Base-by-base conservation (phyloP, 805 yeast genomes). In the Starmerella apis region DNA sequence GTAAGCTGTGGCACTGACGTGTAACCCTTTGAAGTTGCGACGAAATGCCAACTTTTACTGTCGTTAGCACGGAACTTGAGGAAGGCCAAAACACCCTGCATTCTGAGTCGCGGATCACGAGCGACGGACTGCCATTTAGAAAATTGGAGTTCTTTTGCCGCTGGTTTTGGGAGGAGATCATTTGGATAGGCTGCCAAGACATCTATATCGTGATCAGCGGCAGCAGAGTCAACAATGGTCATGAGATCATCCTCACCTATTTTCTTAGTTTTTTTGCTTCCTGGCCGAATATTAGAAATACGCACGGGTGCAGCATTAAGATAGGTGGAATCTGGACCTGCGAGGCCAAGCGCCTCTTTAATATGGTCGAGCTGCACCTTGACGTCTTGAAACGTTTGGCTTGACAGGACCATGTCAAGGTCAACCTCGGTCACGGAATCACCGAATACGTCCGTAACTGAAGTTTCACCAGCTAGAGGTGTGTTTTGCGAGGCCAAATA, bases 121-220 rank as follows among this genome's bases (percentile, higher is more conserved):
- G 90, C 81, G 13, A 86, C 86, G 3, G 96, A 95, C 56, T 84
- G 81, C 92, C 95, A 90, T 48, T 78, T 76, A 13, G 95, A 84
- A 45, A 86, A 64, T 47, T 72, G 76, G 53, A 92, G 67, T 8
- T 90, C 83, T 48, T 74, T 71, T 16, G 77, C 69, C 10, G 66
- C 65, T n/a, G 70, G 63, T 24, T 49, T 53, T n/a, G 62, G 61
- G 23, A 63, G 42, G 32, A 37, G 16, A 3, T 45, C 35, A 49
- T 56, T 56, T 5, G 55, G 54, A 11, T 35, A 25, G 3, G 60
- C 42, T 13, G 46, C 57, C 2, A 52, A 43, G 11, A 43, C 41
- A 20, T 38, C 38, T 22, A 24, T 23, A n/a, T 33, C 38, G 16
- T 32, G 30, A 35, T 27, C 22, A 28, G 42, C 35, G 8, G 47